These are phyloP conservation scores for Leishmania guyanensis DNA, from an alignment of 208 protist genomes.

Conservation along the genomic window DNA sequence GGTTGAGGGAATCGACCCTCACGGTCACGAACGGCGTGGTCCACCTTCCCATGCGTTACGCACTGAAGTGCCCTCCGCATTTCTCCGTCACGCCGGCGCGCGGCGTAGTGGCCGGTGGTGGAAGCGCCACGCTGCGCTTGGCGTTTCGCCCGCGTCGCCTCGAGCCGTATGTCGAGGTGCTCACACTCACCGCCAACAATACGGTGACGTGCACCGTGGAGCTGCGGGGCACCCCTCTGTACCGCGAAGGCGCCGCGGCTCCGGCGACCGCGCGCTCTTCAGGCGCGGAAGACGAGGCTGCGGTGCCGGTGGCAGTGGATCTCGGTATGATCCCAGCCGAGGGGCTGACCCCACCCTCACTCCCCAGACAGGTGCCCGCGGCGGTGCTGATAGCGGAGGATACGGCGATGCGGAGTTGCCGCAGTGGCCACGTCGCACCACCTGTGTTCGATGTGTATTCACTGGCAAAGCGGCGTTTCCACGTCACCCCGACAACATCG, in stretches of 20 bases:
- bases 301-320: constrained; percentile 48
- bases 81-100: constrained; percentile 59
- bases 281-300: constrained; percentile 28
- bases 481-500: constrained; percentile 66
- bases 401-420: constrained; percentile 22
- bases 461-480: constrained; percentile 86
- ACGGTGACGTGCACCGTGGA: constrained; percentile 55
- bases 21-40: constrained; percentile 73
- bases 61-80: constrained; percentile 73
- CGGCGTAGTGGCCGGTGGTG: constrained; percentile 55
- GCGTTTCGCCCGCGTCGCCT: constrained; percentile 86
- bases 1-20: constrained; percentile 45
- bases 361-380: constrained; percentile 30
- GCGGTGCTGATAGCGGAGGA: constrained; percentile 29
- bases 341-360: constrained; percentile 69
- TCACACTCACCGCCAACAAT: constrained; percentile 76
- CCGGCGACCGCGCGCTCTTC: constrained; percentile 3
- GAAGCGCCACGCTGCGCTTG: constrained; percentile 50
- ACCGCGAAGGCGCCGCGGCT: constrained; percentile 8
- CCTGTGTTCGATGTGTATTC: constrained; percentile 76
- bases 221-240: constrained; percentile 46
- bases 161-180: constrained; percentile 59
- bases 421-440: constrained; percentile 49
- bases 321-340: constrained; percentile 87
- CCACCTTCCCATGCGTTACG: constrained; percentile 79